phyloP scores from a whole-genome alignment of 2,329 filamentous ascomycete genomes.

The Venturiaceae sp. region DNA sequence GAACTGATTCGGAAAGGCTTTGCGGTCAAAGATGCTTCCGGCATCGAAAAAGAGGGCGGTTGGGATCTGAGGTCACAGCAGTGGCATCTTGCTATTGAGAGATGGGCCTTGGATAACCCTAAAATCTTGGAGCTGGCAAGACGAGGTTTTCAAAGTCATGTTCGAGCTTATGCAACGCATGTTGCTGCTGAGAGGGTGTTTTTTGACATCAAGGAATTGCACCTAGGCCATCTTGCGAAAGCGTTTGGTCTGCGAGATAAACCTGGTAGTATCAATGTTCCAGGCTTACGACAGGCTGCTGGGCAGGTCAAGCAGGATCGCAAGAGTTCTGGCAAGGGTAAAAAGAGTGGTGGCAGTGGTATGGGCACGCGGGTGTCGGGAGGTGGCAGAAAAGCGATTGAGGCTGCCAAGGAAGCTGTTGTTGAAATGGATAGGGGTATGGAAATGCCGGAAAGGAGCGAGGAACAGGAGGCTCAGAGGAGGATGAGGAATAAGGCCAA shows the following conservation, averaged over 20 bases:
- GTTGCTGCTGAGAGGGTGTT: constrained; percentile 72
- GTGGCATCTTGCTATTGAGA: constrained; percentile 55
- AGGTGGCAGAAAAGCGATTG: constrained; percentile 17
- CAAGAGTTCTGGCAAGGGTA: constrained; percentile 24
- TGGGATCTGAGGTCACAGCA: constrained; percentile 61
- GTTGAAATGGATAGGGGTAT: constrained; percentile 10
- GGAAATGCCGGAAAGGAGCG: constrained; percentile 22
- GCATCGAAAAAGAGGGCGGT: constrained; percentile 22
- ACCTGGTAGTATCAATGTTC: constrained; percentile 63
- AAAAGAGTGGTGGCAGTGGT: constrained; percentile 15
- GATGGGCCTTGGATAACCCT: constrained; percentile 54
- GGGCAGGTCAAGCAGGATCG: constrained; percentile 36
- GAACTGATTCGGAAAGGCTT: constrained; percentile 61
- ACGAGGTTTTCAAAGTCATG: constrained; percentile 81
- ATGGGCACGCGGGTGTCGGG: constrained; percentile 7
- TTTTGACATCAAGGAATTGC: constrained; percentile 86
- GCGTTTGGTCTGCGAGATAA: constrained; percentile 84
- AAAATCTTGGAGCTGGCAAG: constrained; percentile 71
- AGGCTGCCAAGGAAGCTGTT: constrained; percentile 16
- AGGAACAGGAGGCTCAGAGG: constrained; percentile 38
- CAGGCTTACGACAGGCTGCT: constrained; percentile 37
- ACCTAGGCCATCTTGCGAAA: constrained; percentile 89
- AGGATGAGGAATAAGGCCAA: constrained; percentile 47
- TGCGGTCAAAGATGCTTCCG: constrained; percentile 20
- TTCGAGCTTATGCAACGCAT: constrained; percentile 92